Conservation (phyloP, 768 basidiomycete species). For the Amanita muscaria region DNA sequence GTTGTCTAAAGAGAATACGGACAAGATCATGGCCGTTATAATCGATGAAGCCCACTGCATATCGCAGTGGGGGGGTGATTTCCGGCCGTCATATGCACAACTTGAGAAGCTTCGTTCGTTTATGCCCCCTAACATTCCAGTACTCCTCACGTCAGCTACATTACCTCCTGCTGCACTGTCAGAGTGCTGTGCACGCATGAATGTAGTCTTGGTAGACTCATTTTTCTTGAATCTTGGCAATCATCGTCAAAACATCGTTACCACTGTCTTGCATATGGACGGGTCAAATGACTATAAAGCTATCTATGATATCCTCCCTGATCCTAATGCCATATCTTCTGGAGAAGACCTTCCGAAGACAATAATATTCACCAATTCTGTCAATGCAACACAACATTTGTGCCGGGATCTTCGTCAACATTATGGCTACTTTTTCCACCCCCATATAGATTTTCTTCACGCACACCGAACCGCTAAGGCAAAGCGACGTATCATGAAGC, state of each 20-base stretch:
- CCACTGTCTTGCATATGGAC: conserved; percentile 12
- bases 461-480: too few species aligned
- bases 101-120: conserved; percentile 22
- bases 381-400: too few species aligned
- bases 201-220: conserved; percentile 14
- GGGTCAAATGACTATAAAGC: too few species aligned
- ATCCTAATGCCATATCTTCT: too few species aligned
- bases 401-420: too few species aligned
- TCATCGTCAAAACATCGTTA: conserved; percentile 26
- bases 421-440: too few species aligned
- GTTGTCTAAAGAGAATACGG: conserved; percentile 11
- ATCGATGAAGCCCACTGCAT: conserved; percentile 32
- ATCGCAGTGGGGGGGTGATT: too few species aligned
- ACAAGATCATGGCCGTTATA: conserved; percentile 18
- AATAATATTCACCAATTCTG: too few species aligned
- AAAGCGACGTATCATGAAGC: too few species aligned
- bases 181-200: conserved; percentile 15
- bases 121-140: conserved; percentile 22
- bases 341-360: too few species aligned
- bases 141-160: conserved; percentile 27
- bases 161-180: conserved; percentile 19
- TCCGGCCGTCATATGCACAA: conserved; percentile 21
- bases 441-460: too few species aligned
- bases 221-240: conserved; percentile 29
- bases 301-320: too few species aligned